phyloP scores from a whole-genome alignment of 352 stramenopile species.

The Pythium guiyangense region DNA sequence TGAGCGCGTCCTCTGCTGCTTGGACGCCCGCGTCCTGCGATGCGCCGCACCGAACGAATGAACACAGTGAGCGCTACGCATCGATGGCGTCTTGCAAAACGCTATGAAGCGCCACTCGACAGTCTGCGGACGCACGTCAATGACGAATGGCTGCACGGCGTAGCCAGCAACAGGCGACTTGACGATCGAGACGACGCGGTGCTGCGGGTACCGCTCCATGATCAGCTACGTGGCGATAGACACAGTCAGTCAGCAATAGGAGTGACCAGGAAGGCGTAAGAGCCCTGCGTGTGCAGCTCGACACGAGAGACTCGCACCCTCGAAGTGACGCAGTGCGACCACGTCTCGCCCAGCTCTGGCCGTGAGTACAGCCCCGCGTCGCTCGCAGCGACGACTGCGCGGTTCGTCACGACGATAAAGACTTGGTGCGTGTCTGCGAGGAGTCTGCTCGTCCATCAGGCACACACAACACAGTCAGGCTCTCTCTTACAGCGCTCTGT shows the following conservation, averaged over 20 bases:
- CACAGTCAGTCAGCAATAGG: too few species aligned
- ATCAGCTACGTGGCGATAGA: conserved; percentile 31
- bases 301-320: conserved; percentile 22
- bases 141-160: conserved; percentile 55
- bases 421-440: conserved; percentile 58
- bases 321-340: conserved; percentile 66
- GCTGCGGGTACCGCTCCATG: conserved; percentile 47
- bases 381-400: conserved; percentile 33
- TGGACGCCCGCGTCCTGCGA: conserved; percentile 40
- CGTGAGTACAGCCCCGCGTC: conserved; percentile 55
- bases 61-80: background rate
- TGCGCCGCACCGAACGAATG: background rate
- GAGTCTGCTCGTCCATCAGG: conserved; percentile 22
- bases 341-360: conserved; percentile 56
- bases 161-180: conserved; percentile 58
- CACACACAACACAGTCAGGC: background rate
- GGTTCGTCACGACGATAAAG: conserved; percentile 69
- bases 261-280: background rate
- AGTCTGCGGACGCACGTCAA: conserved; percentile 31
- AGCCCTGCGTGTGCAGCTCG: conserved; percentile 8
- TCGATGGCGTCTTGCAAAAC: background rate
- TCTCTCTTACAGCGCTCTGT: background rate
- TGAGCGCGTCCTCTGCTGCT: conserved; percentile 10
- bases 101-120: background rate
- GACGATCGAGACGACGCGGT: conserved; percentile 51